Evolutionary conservation across 208 protist genomes (phyloP), one percentile per base, ranked within the genome.

Genomic region (Blastocrithidia nonstop): DNA sequence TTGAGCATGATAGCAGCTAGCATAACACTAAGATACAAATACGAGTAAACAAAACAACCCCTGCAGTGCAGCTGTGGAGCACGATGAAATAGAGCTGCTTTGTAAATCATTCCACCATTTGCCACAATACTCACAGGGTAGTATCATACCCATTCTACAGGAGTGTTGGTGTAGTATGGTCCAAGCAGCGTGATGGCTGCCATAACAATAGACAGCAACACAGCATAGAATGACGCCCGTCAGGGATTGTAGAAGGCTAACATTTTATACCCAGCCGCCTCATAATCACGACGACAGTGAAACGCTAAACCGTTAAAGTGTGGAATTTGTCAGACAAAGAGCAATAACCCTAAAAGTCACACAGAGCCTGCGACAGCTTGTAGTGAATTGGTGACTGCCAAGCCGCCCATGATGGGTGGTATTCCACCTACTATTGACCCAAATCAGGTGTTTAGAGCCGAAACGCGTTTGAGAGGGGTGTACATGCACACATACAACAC

Each of bases 261-360:
- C 87, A 95, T 95, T 49, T 83, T 77, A 68, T 91, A 95, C 17
- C 87, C 87, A 2, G 83, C 87, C 19, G 57, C 57, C 58, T 88
- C 65, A 50, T 95, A 95, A 59, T 95, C 87, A 27, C 81, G 66
- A 9, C 83, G 66, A 53, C 81, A 90, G 54, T 90, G 74, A 53
- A 88, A 95, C 28, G 77, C 70, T 6, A 95, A 61, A 6, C 83
- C 76, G 56, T 89, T 71, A 43, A 95, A 95, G 58, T 95, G 87
- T 21, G 87, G 87, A 45, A 95, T 93, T 63, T 95, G 87, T 83
- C 87, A 95, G 9, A 81, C 59, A 47, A 90, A 76, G 13, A 95
- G 60, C 17, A 95, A 57, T 19, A 61, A 46, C 8, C 61, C 83
- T 23, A 95, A 67, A 39, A 88, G 61, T 58, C 57, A 69, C 25